Base-by-base conservation (phyloP, 805 yeast genomes). In the Helenozyma rhizophorensis region DNA sequence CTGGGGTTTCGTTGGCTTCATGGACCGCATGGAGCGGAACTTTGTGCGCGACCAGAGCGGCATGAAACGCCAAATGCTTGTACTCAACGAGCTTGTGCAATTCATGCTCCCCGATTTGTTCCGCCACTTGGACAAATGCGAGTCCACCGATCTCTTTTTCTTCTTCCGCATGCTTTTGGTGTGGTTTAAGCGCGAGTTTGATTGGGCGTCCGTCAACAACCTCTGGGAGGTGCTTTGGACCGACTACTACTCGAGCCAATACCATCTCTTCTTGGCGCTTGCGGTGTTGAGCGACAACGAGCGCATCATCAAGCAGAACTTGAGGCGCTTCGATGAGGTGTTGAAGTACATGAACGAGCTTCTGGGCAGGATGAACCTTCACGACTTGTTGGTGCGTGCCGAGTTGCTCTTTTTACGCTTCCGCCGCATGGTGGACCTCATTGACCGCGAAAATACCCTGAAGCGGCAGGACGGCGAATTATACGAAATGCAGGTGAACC, bases 181-280 rank as follows among this genome's bases (percentile, higher is more conserved):
- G 2, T 89, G 96, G 96, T 93, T 75, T 55, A 93, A 93, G 56
- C 75, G 98, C 30, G 98, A 93, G 51, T 81, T 93, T 42, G 73
- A 71, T 17, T 84, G 90, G 74, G 75, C 74, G 29, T 85, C 85
- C 34, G 83, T 86, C 1, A 62, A 83, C 51, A 65, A 74, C 18
- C 67, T 90, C n/a, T 90, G 97, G 97, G 98, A 90, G 52, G 78
- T 83, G 3, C 65, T 93, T 28, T 86, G 93, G 80, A 90, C 97
- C 0, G 90, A 90, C 59, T 82, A 64, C 49, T 79, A 85, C 50
- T 75, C 90, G 0, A 79, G 93, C 5, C 97, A 93, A 56, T 89
- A 82, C 55, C 94, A 88, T 47, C 60, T 93, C 23, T 88, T 93
- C 51, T 72, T 93, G 48, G 90, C 95, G 13, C 63, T 90, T 45